Evolutionary conservation across 495 filamentous ascomycete species (phyloP).

Genomic region (Daldinia vernicosa): DNA sequence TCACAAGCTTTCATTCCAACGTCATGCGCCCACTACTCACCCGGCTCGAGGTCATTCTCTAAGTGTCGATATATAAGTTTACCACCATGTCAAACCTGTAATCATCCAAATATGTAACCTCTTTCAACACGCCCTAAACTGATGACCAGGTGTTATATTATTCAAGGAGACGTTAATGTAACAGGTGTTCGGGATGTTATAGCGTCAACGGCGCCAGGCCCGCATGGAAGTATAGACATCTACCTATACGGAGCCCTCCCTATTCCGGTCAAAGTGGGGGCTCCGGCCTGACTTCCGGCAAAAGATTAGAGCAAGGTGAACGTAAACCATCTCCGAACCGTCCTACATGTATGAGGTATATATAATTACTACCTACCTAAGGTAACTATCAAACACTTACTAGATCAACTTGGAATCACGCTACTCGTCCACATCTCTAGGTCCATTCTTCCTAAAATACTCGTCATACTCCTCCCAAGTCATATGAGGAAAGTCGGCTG

Average conservation of each 20-base stretch:
- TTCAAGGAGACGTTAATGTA: too few relatives aligned
- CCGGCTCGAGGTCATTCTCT: not conserved
- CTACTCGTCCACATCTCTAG: slow-evolving; percentile 55
- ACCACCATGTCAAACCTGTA: not conserved
- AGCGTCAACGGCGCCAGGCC: not conserved
- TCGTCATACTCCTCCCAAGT: slow-evolving; percentile 58
- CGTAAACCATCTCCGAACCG: not conserved
- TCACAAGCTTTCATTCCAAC: slow-evolving; percentile 1
- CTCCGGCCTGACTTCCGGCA: not conserved
- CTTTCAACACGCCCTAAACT: not conserved
- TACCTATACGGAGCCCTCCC: not conserved
- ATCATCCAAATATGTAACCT: not conserved
- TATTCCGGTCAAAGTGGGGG: not conserved
- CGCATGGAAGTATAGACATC: not conserved
- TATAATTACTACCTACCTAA: too few relatives aligned
- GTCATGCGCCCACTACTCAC: slow-evolving; percentile 1
- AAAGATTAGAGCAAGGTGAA: not conserved
- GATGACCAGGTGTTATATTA: not conserved
- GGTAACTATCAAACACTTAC: too few relatives aligned
- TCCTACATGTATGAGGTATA: too few relatives aligned
- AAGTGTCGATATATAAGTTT: not conserved
- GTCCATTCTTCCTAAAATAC: slow-evolving; percentile 56
- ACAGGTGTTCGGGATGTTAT: not conserved
- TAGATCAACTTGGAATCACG: not conserved
- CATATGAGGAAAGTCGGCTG: slow-evolving; percentile 57